These are phyloP conservation scores for Ganoderma sinense DNA, from an alignment of 1,284 basidiomycete genomes.

Conservation along the genomic window DNA sequence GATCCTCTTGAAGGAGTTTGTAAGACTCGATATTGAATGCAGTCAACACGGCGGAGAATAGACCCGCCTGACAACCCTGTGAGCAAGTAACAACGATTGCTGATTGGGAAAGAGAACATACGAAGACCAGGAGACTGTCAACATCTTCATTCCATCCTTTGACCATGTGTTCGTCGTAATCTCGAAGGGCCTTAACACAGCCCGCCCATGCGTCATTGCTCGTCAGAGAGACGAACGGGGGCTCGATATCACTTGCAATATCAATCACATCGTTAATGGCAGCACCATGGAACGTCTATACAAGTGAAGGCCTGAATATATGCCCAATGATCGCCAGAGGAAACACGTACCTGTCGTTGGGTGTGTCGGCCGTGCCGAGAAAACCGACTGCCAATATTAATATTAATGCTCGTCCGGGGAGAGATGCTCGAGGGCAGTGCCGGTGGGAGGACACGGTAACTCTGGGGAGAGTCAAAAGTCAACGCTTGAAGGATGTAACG, in stretches of 20 bases:
- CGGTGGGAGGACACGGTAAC: neutral
- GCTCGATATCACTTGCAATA: neutral
- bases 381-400: neutral
- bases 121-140: conserved; percentile 34
- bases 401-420: neutral
- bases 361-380: neutral
- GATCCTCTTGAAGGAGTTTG: conserved; percentile 31
- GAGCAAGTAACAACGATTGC: neutral
- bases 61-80: conserved; percentile 27
- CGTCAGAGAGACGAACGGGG: neutral
- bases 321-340: neutral
- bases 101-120: conserved; percentile 9
- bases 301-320: neutral
- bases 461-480: neutral
- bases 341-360: neutral
- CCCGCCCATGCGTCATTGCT: conserved; percentile 25
- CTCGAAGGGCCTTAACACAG: conserved; percentile 25
- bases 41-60: conserved; percentile 37
- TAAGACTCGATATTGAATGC: conserved; percentile 35
- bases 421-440: neutral
- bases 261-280: neutral
- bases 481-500: neutral
- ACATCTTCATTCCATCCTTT: conserved; percentile 35
- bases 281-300: neutral
- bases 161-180: conserved; percentile 30